Evolutionary conservation across 129 eudicot genomes (phyloP), one percentile per base, ranked within the genome.

Genomic region (Kitagawia praeruptora): DNA sequence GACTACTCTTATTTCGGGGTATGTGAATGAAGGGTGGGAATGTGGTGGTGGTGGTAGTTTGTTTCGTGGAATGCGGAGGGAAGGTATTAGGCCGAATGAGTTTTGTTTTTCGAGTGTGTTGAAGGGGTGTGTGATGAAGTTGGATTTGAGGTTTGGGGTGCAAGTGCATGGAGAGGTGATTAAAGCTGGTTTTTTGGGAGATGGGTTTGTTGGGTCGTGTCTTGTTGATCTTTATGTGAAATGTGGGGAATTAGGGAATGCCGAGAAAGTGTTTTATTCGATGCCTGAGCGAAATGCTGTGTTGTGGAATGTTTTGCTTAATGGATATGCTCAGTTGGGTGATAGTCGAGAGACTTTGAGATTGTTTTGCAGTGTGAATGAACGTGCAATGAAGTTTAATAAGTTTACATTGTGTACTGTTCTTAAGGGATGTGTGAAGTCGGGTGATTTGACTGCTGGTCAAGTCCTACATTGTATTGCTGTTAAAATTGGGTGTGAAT

Each of bases 221-320:
- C 75, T 78, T 38, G 78, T 82, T 72, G 77, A 82, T 31, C 69
- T 78, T 23, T 82, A 82, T 78, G 85, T 76, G 21, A 78, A 82
- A 78, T 82, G 82, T 58, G 67, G 81, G 64, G 79, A 82, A 28
- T 53, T 82, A 75, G 79, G 64, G 48, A 67, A 8, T 54, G 85
- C 85, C 8, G 69, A 3, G 19, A 74, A 72, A 12, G 78, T 82
- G 49, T 82, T 82, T 64, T 45, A 25, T 73, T 73, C 28, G 75
- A 78, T 82, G 79, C 85, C 79, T 11, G 79, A 54, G 77, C 63
- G 38, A 70, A 82, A 82, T 78, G 70, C 28, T 54, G 85, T 82
- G 14, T 73, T 72, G 39, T 82, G 85, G 85, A 82, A 82, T 78
- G 81, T 78, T 49, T 77, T 82, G 54, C 85, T 82, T 73, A 82